Evolutionary conservation across 768 basidiomycete species (phyloP), one percentile per base, ranked within the genome.

Genomic region (Russula sp.): DNA sequence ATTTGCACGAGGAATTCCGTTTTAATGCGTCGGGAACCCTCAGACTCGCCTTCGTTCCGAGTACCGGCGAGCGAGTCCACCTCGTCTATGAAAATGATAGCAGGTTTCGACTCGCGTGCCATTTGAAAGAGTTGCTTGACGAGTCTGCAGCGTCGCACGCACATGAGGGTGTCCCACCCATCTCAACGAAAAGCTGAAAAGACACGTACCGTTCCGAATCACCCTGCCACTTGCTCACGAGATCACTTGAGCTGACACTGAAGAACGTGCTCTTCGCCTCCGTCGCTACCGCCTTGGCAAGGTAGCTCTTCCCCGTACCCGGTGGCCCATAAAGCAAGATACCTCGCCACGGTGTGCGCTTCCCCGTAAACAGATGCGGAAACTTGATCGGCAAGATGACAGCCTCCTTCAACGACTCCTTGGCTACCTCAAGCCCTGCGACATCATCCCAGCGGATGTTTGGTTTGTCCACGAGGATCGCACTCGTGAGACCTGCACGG

Each of bases 361-460:
- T 98, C 44, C 96, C 97, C 1, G 95, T 98, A 76, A 99, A 99
- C 34, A 99, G 82, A 75, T 98, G 94, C 2, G 97, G 97, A 70
- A 98, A 98, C 74, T 98, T 98, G 82, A 98, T 98, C 4, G 97
- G 97, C n/a, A 99, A 80, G 72, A 98, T 97, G 72, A 98, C 97
- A 42, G 97, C 96, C 74, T 98, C 97, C 73, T 98, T 98, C 71
- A 99, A 77, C 5, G 96, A 84, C 47, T 95, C 94, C 75, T 98
- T 99, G 49, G 96, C 97, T 32, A 84, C 86, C 71, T 96, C 94
- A 10, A 99, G 81, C 53, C 97, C 97, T 16, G 97, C 97, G 53
- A 99, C 96, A 73, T 99, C 97, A 70, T 98, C 94, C 97, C 97
- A 99, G 69, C 87, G 88, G 45, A 98, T 88, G 73, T 99, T 92